Percentiles rank a stretch among this genome's conserved stretches.
These are phyloP conservation scores for Colletotrichum falcatum DNA, from an alignment of 2,329 filamentous ascomycete genomes.

Conservation along the genomic window DNA sequence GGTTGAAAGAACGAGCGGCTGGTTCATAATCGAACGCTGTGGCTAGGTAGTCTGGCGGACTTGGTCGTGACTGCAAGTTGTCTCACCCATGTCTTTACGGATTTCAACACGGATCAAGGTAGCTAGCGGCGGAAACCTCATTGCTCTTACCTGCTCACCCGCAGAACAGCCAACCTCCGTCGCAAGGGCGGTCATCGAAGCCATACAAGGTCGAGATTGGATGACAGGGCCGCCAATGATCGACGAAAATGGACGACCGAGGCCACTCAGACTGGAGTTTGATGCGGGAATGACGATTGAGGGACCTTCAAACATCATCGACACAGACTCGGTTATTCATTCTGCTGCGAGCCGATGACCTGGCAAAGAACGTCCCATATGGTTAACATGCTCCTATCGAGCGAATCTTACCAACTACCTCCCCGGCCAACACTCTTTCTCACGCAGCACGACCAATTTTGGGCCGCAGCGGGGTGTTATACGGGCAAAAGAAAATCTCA, in stretches of 20 bases:
- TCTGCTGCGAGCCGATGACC: neutral
- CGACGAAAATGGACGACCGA: conserved; percentile 56
- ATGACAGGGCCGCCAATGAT: conserved; percentile 60
- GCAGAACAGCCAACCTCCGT: conserved; percentile 56
- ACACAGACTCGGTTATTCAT: conserved; percentile 48
- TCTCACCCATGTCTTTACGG: conserved; percentile 59
- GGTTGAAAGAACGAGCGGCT: conserved; percentile 2
- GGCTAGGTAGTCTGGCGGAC: neutral
- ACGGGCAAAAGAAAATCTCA: conserved; percentile 7
- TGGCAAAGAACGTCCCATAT: neutral
- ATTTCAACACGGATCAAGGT: conserved; percentile 63
- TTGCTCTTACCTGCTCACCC: conserved; percentile 56
- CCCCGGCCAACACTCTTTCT: too few species aligned
- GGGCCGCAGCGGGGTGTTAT: conserved; percentile 1
- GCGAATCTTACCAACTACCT: neutral
- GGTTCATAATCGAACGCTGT: conserved; percentile 3
- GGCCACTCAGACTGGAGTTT: conserved; percentile 57
- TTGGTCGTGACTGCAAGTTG: conserved; percentile 12
- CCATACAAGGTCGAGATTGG: conserved; percentile 54
- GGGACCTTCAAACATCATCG: conserved; percentile 59
- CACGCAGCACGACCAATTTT: neutral
- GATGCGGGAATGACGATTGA: conserved; percentile 59
- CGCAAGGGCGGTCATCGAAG: conserved; percentile 57
- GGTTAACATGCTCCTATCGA: neutral
- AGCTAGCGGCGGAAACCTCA: conserved; percentile 61